phyloP scores from a whole-genome alignment of 768 basidiomycete genomes.

The Kwoniella europaea region DNA sequence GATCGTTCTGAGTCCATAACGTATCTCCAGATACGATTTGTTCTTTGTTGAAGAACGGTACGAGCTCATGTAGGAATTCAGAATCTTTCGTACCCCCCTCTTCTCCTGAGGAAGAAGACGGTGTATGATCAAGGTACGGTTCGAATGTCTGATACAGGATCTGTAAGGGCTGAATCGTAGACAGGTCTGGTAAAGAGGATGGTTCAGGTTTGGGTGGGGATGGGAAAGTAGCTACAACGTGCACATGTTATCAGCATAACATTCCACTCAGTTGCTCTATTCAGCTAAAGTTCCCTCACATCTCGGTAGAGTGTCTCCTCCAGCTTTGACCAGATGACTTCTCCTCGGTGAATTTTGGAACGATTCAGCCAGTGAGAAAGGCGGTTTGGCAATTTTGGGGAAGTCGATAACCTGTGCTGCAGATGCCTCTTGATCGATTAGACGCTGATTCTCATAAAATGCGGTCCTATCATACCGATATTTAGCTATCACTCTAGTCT shows the following conservation, averaged over 20 bases:
- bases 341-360: conserved; percentile 69
- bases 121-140: conserved; percentile 63
- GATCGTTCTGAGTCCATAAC: conserved; percentile 79
- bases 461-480: conserved; percentile 47
- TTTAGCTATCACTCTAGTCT: conserved; percentile 30
- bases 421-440: conserved; percentile 21
- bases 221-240: conserved; percentile 10
- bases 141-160: conserved; percentile 81
- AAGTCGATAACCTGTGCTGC: conserved; percentile 43
- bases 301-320: conserved; percentile 64
- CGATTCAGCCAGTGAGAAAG: conserved; percentile 63
- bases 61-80: conserved; percentile 67
- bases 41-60: conserved; percentile 72
- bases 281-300: conserved; percentile 21
- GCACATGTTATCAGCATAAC: not conserved
- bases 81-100: conserved; percentile 28
- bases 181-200: conserved; percentile 9
- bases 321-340: conserved; percentile 72
- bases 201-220: conserved; percentile 9
- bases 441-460: conserved; percentile 53
- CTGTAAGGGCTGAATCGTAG: conserved; percentile 68
- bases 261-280: not conserved
- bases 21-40: conserved; percentile 66
- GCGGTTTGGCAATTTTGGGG: conserved; percentile 52
- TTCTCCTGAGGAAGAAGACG: conserved; percentile 50